Percentiles rank a stretch among this genome's conserved stretches.
These are phyloP conservation scores for Sporothrix sp. DNA, from an alignment of 2,329 filamentous ascomycete species.

Conservation along the genomic window DNA sequence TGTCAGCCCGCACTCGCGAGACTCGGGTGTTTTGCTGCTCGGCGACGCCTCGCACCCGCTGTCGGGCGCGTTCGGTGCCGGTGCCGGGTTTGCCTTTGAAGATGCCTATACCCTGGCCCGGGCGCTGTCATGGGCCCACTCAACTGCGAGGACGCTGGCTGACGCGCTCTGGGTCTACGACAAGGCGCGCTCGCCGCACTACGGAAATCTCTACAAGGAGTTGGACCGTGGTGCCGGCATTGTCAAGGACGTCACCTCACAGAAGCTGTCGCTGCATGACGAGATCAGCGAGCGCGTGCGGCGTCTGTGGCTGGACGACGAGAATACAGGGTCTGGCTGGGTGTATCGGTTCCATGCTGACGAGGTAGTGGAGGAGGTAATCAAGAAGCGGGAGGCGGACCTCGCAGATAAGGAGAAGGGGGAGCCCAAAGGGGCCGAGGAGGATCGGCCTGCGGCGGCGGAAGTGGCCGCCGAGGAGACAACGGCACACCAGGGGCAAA, in stretches of 20 bases:
- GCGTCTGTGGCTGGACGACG: conserved; percentile 5
- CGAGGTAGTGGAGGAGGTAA: conserved; percentile 12
- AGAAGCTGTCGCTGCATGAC: conserved; percentile 14
- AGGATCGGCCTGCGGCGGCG: too few species aligned
- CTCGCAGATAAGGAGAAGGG: not conserved
- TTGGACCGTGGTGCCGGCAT: conserved; percentile 9
- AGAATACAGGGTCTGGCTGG: conserved; percentile 9
- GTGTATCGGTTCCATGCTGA: conserved; percentile 14
- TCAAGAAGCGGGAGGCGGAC: not conserved
- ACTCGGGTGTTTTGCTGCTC: conserved; percentile 33
- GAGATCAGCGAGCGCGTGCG: conserved; percentile 14
- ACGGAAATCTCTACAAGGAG: conserved; percentile 15
- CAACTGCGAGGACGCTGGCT: not conserved
- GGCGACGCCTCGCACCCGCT: conserved; percentile 43
- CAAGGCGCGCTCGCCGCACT: conserved; percentile 15
- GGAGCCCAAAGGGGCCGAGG: not conserved
- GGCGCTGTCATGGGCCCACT: conserved; percentile 13
- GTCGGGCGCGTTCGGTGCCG: conserved; percentile 17
- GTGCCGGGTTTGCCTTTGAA: conserved; percentile 18
- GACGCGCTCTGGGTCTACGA: conserved; percentile 15
- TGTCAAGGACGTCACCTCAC: conserved; percentile 1
- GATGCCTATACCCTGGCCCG: conserved; percentile 16
- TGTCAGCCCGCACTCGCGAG: not conserved
- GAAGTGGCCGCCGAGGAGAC: not conserved
- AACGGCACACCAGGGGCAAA: too few species aligned